A percentile compares a stretch with the other conserved stretches of the same genome.
Evolutionary conservation across 106 monocot species (phyloP).

Genomic region (Chionographis japonica): DNA sequence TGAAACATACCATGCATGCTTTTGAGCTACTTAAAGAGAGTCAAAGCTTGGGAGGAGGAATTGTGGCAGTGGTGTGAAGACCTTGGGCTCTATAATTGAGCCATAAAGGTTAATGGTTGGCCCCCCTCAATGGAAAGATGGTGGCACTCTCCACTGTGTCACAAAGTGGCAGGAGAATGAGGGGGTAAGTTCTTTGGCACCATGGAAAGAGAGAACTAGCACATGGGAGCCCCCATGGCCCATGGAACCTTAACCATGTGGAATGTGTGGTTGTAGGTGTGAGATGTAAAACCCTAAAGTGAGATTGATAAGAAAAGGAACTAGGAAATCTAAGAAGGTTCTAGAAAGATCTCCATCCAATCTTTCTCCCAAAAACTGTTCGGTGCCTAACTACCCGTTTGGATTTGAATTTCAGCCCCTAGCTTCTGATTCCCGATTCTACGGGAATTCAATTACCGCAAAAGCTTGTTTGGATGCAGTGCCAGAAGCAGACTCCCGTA

Average conservation of each 20-base stretch:
- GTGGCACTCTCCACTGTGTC: background rate
- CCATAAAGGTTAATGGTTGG: background rate
- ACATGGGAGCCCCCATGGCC: background rate
- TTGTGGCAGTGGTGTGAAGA: background rate
- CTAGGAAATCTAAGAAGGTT: background rate
- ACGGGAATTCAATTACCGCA: too few relatives aligned
- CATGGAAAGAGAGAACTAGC: background rate
- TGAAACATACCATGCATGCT: background rate
- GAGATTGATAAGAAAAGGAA: background rate
- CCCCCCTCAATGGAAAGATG: too few relatives aligned
- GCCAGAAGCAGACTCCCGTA: too few relatives aligned
- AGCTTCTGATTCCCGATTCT: too few relatives aligned
- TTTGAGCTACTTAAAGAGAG: background rate
- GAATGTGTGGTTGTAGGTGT: background rate
- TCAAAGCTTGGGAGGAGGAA: background rate
- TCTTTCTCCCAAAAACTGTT: too few relatives aligned
- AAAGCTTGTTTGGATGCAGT: too few relatives aligned
- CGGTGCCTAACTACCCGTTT: too few relatives aligned
- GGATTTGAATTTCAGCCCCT: too few relatives aligned
- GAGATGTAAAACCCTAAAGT: background rate
- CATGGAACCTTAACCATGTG: background rate
- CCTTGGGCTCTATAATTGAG: slow-evolving; percentile 4
- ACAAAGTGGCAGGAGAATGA: background rate
- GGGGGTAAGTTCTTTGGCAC: background rate
- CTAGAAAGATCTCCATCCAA: too few relatives aligned